Evolutionary conservation across 805 yeast species (phyloP).

Genomic region (Spathaspora girioi): DNA sequence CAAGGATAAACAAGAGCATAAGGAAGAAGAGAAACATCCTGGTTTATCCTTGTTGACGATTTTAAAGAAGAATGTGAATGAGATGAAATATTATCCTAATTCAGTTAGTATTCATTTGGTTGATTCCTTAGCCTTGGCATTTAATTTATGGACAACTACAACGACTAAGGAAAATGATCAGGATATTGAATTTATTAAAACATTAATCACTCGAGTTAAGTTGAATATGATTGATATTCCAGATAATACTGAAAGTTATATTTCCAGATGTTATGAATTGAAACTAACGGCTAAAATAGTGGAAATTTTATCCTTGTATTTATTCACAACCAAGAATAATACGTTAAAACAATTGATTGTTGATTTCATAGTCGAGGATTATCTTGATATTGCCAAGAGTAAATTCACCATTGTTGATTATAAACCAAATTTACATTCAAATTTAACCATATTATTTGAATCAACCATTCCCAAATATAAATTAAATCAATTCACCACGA

Average conservation of each 20-base stretch:
- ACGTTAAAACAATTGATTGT: constrained; percentile 40
- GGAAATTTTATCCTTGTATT: constrained; percentile 69
- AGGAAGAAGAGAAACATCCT: constrained; percentile 11
- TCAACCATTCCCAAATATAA: constrained; percentile 44
- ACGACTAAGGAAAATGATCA: constrained; percentile 50
- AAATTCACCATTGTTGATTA: constrained; percentile 45
- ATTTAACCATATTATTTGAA: constrained; percentile 44
- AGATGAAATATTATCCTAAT: constrained; percentile 54
- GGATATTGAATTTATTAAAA: constrained; percentile 46
- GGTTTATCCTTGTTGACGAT: constrained; percentile 48
- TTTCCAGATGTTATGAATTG: constrained; percentile 48
- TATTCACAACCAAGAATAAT: constrained; percentile 54
- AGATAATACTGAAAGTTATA: constrained; percentile 17
- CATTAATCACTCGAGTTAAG: constrained; percentile 32
- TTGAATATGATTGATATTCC: constrained; percentile 13
- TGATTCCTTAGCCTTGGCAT: constrained; percentile 70
- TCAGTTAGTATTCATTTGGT: constrained; percentile 63
- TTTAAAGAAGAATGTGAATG: constrained; percentile 51
- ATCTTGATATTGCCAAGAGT: constrained; percentile 24
- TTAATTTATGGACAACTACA: constrained; percentile 63
- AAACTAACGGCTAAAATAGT: constrained; percentile 64
- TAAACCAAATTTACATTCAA: constrained; percentile 43
- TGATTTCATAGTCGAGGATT: constrained; percentile 33
- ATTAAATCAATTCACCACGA: constrained; percentile 49
- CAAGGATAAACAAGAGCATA: constrained; percentile 13